Conservation (phyloP, 2,329 filamentous ascomycete genomes). For the Passalora sequoiae region DNA sequence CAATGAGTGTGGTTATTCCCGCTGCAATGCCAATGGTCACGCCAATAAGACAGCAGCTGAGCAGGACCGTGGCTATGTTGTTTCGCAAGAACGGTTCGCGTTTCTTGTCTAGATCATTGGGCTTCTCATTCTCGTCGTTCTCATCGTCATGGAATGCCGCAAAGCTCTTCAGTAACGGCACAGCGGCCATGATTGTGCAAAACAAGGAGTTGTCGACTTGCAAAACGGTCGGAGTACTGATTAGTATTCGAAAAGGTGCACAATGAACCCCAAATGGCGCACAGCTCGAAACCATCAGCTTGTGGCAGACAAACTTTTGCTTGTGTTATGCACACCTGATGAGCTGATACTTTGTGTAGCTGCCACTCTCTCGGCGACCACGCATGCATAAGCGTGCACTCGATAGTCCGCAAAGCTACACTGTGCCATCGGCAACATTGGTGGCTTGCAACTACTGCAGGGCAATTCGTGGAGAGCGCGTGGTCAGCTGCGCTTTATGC, state of each 20-base stretch:
- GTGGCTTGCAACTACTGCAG: not conserved
- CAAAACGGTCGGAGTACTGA: not conserved
- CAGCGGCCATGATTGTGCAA: constrained; percentile 1
- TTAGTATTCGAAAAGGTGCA: not conserved
- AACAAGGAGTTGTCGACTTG: not conserved
- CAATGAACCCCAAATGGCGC: not conserved
- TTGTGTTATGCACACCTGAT: not conserved
- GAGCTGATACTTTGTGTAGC: not conserved
- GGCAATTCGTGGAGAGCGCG: not conserved
- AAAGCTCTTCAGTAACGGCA: constrained; percentile 6
- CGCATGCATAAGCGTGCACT: not conserved
- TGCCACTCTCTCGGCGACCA: not conserved
- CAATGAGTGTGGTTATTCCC: constrained; percentile 12
- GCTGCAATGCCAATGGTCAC: constrained; percentile 17
- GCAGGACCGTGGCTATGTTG: constrained; percentile 14
- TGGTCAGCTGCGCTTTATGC: not conserved
- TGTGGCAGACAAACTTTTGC: constrained; percentile 1
- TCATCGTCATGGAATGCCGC: constrained; percentile 9
- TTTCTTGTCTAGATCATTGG: not conserved
- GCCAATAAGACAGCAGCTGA: constrained; percentile 12
- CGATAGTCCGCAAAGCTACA: not conserved
- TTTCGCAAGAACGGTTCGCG: constrained; percentile 7
- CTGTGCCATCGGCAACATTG: not conserved
- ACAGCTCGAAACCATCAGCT: not conserved
- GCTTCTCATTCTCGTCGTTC: constrained; percentile 15